phyloP scores from a whole-genome alignment of 225 moss, liverwort and hornwort species.

The Climacium dendroides region DNA sequence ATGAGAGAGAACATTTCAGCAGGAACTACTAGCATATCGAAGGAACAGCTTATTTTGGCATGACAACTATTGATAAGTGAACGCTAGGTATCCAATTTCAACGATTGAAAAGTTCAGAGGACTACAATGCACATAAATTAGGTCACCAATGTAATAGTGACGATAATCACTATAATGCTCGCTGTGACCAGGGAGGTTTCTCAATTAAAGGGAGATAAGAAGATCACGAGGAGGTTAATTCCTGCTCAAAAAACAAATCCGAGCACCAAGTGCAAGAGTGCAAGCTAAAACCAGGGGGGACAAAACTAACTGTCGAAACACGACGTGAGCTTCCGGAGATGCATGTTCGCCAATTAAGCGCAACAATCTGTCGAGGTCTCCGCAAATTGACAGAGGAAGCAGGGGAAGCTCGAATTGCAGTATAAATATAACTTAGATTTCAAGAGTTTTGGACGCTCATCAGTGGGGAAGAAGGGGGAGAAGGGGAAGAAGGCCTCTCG shows the following conservation, averaged over 20 bases:
- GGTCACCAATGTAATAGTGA: not conserved
- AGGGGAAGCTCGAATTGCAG: not conserved
- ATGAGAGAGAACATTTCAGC: not conserved
- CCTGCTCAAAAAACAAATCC: not conserved
- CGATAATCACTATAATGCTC: not conserved
- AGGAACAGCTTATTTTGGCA: not conserved
- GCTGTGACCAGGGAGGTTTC: not conserved
- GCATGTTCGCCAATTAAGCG: not conserved
- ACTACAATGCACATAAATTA: not conserved
- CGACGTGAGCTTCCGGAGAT: slow-evolving; percentile 30
- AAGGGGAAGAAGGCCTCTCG: too few relatives aligned
- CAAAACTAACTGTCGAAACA: slow-evolving; percentile 38
- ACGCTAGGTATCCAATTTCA: not conserved
- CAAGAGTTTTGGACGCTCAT: not conserved
- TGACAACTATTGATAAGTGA: not conserved
- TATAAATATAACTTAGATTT: not conserved
- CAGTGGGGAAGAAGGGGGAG: not conserved
- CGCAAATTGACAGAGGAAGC: not conserved
- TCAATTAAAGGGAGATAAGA: not conserved
- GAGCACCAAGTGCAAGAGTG: not conserved
- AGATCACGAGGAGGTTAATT: not conserved
- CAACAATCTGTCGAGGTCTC: not conserved
- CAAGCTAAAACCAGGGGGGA: not conserved
- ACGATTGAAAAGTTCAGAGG: not conserved
- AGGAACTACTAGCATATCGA: not conserved